Evolutionary conservation across 2,329 filamentous ascomycete genomes (phyloP), one percentile per base, ranked within the genome.

Genomic region (Cercospora berteroae): DNA sequence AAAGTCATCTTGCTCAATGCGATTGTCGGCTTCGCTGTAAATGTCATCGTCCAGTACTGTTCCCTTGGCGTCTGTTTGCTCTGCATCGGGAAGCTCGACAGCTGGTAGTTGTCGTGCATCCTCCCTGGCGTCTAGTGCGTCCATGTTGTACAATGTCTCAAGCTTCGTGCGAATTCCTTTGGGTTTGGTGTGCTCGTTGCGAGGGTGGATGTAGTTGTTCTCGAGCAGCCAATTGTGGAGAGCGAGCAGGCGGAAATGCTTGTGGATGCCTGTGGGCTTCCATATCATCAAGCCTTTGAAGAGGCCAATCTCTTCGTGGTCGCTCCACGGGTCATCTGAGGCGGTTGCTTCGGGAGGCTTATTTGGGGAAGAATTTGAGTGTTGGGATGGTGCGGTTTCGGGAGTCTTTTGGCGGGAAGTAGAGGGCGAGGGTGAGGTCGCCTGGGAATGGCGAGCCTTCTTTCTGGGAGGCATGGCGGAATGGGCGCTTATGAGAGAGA

Each of bases 211-310:
- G 71, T 79, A 76, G 56, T 71, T 71, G 50, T 77, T 76, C 5
- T 72, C 68, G 39, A 78, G 70, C 12, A 79, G 71, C 68, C 73
- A 76, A 25, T 73, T 67, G 60, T 77, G 76, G 16, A 97, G 92
- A 8, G 92, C 89, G 70, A 97, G 88, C 85, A 97, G 94, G 68
- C 92, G 90, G 77, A 97, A 96, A 79, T 97, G 93, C 78, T 94
- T 96, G 82, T 97, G 93, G 85, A 97, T 91, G 68, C 93, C 94
- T 48, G 94, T 94, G n/a, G 95, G 95, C 78, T 99, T 99, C 90
- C 92, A 97, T 77, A 89, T 87, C 71, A 98, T 94, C 72, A 98
- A 90, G 62, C 89, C 93, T 78, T 97, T 97, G 81, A 97, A 93
- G 0, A 99, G 85, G 48, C 93, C 94, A 1, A 92, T 93, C 72